A percentile compares a stretch with the other conserved stretches of the same genome.
Conservation (phyloP, 208 protist genomes). For the Leishmania martiniquensis region DNA sequence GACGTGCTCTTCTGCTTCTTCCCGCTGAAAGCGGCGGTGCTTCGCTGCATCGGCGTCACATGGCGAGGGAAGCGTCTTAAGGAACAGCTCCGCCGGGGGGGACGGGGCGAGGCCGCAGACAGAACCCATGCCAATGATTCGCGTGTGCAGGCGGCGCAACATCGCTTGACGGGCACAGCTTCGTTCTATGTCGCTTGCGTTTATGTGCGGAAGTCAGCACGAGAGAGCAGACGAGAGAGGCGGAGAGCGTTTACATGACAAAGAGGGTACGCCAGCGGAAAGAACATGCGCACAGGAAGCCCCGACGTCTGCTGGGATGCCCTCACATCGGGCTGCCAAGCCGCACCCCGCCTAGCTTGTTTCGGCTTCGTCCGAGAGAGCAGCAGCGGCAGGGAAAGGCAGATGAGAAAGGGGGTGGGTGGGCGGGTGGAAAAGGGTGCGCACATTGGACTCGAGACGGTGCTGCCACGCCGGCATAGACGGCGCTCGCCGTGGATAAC, state of each 20-base stretch:
- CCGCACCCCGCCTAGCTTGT: background rate
- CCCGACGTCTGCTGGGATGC: background rate
- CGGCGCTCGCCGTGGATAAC: background rate
- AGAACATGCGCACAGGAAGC: background rate
- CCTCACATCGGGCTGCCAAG: background rate
- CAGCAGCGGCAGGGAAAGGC: background rate
- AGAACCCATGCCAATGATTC: constrained; percentile 73
- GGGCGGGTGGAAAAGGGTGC: no score
- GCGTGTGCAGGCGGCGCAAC: constrained; percentile 72
- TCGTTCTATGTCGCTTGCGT: background rate
- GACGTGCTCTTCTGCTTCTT: constrained; percentile 31
- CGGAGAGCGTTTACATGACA: background rate
- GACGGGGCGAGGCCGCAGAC: constrained; percentile 62
- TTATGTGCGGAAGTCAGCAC: background rate
- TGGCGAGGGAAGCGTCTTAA: constrained; percentile 78
- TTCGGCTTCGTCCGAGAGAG: background rate
- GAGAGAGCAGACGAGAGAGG: background rate
- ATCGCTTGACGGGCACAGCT: constrained; percentile 18
- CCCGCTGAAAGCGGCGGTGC: constrained; percentile 63
- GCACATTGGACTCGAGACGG: background rate
- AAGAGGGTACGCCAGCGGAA: background rate
- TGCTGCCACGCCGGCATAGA: background rate
- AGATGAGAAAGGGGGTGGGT: background rate
- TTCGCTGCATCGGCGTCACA: constrained; percentile 51
- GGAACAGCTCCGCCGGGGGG: constrained; percentile 68